Conservation (phyloP, 495 filamentous ascomycete species). For the Penicillium egyptiacum region DNA sequence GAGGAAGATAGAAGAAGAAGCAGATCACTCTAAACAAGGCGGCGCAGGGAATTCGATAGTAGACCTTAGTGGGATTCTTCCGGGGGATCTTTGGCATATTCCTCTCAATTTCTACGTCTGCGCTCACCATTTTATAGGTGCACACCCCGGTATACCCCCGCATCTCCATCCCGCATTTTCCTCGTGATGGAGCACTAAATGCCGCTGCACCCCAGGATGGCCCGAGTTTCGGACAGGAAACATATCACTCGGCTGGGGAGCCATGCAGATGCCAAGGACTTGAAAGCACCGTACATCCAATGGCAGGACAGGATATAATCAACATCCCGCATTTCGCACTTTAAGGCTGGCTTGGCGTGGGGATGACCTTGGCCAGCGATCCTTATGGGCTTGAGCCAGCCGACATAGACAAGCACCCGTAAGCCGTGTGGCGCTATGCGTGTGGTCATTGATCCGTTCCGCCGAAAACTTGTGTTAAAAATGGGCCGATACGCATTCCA, state of each 20-base stretch:
- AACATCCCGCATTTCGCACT: constrained; percentile 12
- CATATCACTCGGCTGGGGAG: constrained; percentile 13
- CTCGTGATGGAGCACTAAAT: constrained; percentile 12
- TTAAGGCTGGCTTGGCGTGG: constrained; percentile 22
- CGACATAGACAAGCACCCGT: constrained; percentile 4
- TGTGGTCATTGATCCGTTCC: constrained; percentile 17
- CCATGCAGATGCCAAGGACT: constrained; percentile 26
- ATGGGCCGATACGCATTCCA: constrained; percentile 9
- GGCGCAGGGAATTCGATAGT: not conserved
- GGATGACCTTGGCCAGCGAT: constrained; percentile 14
- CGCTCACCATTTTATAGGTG: constrained; percentile 3
- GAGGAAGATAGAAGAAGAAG: not conserved
- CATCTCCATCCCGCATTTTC: constrained; percentile 18
- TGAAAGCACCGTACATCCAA: constrained; percentile 19
- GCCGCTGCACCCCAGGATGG: constrained; percentile 3
- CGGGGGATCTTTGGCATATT: not conserved
- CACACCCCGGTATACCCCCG: constrained; percentile 10
- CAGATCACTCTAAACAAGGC: not conserved
- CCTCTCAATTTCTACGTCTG: not conserved
- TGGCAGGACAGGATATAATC: constrained; percentile 9
- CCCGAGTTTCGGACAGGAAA: constrained; percentile 10
- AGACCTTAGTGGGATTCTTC: not conserved
- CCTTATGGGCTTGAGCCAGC: constrained; percentile 20
- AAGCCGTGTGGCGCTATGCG: constrained; percentile 17
- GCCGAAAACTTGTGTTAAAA: constrained; percentile 4